A percentile compares a stretch with the other conserved stretches of the same genome.
Conservation (phyloP, 164 flowering plant species). For the Pachysandra terminalis region DNA sequence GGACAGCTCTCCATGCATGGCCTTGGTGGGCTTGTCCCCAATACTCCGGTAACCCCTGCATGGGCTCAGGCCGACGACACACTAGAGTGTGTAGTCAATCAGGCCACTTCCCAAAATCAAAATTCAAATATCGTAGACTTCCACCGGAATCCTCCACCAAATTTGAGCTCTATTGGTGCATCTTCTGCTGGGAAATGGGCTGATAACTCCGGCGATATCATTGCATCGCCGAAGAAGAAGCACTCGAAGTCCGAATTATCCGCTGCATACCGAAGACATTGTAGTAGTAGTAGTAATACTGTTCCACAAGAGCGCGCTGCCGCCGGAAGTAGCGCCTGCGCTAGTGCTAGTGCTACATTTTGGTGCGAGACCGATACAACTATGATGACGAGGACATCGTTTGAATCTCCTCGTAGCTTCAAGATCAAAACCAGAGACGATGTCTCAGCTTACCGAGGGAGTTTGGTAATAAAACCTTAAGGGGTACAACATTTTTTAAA, state of each 20-base stretch:
- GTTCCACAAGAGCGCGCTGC: slow-evolving; percentile 10
- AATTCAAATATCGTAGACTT: neutral
- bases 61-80: slow-evolving; percentile 44
- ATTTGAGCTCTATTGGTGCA: slow-evolving; percentile 18
- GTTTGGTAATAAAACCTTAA: slow-evolving; percentile 26
- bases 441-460: slow-evolving; percentile 41
- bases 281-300: slow-evolving; percentile 5
- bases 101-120: slow-evolving; percentile 36
- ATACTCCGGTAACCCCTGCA: slow-evolving; percentile 22
- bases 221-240: slow-evolving; percentile 18
- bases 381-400: slow-evolving; percentile 52
- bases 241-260: slow-evolving; percentile 23
- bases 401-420: slow-evolving; percentile 42
- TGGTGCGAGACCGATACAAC: slow-evolving; percentile 35
- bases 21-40: slow-evolving; percentile 28
- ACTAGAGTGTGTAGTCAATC: slow-evolving; percentile 73
- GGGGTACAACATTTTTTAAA: neutral
- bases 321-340: slow-evolving; percentile 34
- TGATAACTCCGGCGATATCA: slow-evolving; percentile 9
- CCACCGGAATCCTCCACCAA: slow-evolving; percentile 9
- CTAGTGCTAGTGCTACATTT: slow-evolving; percentile 37
- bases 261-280: slow-evolving; percentile 10
- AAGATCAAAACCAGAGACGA: slow-evolving; percentile 37
- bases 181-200: slow-evolving; percentile 30
- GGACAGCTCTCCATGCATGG: slow-evolving; percentile 64